Evolutionary conservation across 345 rosid genomes (phyloP).

Genomic region (Hibiscus mutabilis): DNA sequence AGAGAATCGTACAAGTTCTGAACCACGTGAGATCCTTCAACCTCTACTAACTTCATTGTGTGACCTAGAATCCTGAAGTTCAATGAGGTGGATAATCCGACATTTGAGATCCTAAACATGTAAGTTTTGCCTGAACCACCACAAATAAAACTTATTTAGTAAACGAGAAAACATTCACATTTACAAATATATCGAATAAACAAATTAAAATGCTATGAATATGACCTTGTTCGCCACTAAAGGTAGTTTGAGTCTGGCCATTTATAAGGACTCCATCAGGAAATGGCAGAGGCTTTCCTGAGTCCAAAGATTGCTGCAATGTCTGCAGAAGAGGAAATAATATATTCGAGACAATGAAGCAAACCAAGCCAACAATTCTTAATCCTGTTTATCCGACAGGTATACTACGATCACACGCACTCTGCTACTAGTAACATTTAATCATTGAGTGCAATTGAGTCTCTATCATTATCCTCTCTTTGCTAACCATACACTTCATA

Average conservation of each 20-base stretch:
- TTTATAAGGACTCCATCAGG: conserved; percentile 64
- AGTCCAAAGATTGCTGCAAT: conserved; percentile 46
- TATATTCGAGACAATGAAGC: neutral
- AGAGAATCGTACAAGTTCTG: conserved; percentile 76
- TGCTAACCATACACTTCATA: too few species aligned
- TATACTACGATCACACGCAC: neutral
- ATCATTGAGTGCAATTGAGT: neutral
- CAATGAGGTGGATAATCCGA: conserved; percentile 58
- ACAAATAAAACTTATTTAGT: neutral
- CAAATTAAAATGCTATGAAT: neutral
- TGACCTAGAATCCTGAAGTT: conserved; percentile 91
- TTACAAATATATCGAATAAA: neutral
- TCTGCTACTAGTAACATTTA: neutral
- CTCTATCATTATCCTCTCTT: too few species aligned
- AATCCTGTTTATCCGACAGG: neutral
- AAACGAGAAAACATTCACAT: neutral
- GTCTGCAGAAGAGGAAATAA: conserved; percentile 28
- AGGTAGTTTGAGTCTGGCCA: conserved; percentile 43
- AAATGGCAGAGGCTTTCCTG: conserved; percentile 58
- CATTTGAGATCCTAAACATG: conserved; percentile 82
- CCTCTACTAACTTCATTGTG: conserved; percentile 70
- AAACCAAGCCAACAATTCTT: neutral
- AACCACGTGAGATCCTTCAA: conserved; percentile 78
- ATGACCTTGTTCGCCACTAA: conserved; percentile 61
- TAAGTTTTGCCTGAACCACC: conserved; percentile 64